These are phyloP conservation scores for Athelia psychrophila DNA, from an alignment of 1,284 basidiomycete genomes.

Conservation along the genomic window DNA sequence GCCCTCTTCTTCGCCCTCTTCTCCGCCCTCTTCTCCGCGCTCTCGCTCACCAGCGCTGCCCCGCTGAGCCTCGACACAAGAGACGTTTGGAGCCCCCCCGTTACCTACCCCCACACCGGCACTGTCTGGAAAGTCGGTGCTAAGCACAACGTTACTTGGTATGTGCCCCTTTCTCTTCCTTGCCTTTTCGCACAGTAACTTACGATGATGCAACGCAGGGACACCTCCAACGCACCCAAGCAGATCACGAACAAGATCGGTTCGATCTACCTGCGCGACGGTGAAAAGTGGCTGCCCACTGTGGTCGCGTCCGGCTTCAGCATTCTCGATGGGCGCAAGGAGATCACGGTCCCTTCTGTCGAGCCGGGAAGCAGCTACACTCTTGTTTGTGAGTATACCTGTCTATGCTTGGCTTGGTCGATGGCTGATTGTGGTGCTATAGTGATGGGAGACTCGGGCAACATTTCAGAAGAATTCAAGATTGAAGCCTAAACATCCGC, in stretches of 20 bases:
- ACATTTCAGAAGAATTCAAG: no score
- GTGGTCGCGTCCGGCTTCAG: conserved; percentile 19
- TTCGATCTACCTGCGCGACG: conserved; percentile 16
- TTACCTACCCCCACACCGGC: conserved; percentile 19
- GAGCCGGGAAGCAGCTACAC: conserved; percentile 27
- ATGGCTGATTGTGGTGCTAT: no score
- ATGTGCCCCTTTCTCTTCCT: background rate
- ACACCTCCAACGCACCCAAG: conserved; percentile 16
- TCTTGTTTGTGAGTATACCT: conserved; percentile 32
- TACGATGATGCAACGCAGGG: conserved; percentile 10
- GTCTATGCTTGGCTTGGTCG: background rate
- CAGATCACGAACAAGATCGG: conserved; percentile 21
- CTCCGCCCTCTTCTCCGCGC: conserved; percentile 6
- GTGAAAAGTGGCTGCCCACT: conserved; percentile 4
- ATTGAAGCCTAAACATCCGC: no score
- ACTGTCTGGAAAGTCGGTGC: conserved; percentile 23
- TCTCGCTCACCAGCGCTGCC: no score
- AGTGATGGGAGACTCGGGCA: no score
- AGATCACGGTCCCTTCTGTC: conserved; percentile 25
- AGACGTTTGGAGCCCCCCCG: conserved; percentile 21
- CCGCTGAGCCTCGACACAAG: conserved; percentile 11
- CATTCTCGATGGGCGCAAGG: conserved; percentile 17
- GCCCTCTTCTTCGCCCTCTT: conserved; percentile 12
- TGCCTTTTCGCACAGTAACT: background rate
- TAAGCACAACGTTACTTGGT: conserved; percentile 27